These are phyloP conservation scores for Septoria linicola DNA, from an alignment of 2,329 filamentous ascomycete species.

Conservation along the genomic window DNA sequence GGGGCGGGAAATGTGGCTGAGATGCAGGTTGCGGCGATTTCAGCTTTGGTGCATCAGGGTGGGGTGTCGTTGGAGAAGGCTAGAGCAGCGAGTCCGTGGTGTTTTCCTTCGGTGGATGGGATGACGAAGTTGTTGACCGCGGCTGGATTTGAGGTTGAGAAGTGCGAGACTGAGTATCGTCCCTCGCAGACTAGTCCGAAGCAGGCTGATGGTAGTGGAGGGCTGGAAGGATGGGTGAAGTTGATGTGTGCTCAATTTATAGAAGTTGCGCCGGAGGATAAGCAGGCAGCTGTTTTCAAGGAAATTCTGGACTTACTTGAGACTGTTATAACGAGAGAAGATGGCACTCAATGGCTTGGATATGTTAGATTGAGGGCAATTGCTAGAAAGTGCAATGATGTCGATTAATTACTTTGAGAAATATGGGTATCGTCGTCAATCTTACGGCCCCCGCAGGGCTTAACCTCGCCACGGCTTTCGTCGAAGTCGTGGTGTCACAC, in stretches of 20 bases:
- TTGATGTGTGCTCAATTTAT: conserved; percentile 62
- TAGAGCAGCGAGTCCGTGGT: conserved; percentile 62
- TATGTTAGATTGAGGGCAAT: conserved; percentile 49
- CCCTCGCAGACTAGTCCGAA: conserved; percentile 54
- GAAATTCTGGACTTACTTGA: conserved; percentile 58
- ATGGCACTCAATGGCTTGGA: conserved; percentile 53
- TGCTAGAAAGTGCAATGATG: conserved; percentile 36
- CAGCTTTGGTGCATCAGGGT: conserved; percentile 52
- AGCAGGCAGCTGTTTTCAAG: conserved; percentile 54
- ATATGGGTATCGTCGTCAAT: too few relatives aligned
- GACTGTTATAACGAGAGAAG: conserved; percentile 55
- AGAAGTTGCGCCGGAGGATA: conserved; percentile 48
- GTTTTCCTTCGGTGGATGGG: conserved; percentile 67
- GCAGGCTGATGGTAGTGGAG: conserved; percentile 33
- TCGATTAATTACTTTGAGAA: conserved; percentile 7
- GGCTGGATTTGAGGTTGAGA: conserved; percentile 46
- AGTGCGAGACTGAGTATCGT: conserved; percentile 62
- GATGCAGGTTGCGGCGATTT: conserved; percentile 58
- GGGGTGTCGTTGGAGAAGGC: conserved; percentile 51
- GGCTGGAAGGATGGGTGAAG: conserved; percentile 48
- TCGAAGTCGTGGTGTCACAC: too few relatives aligned
- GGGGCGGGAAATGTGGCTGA: conserved; percentile 68
- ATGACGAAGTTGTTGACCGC: conserved; percentile 43
- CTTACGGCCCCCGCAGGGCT: too few relatives aligned
- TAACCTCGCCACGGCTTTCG: too few relatives aligned